Percentiles rank a stretch among this genome's conserved stretches.
Evolutionary conservation across 305 asterid species (phyloP).

Genomic region (Solanum hybrid): DNA sequence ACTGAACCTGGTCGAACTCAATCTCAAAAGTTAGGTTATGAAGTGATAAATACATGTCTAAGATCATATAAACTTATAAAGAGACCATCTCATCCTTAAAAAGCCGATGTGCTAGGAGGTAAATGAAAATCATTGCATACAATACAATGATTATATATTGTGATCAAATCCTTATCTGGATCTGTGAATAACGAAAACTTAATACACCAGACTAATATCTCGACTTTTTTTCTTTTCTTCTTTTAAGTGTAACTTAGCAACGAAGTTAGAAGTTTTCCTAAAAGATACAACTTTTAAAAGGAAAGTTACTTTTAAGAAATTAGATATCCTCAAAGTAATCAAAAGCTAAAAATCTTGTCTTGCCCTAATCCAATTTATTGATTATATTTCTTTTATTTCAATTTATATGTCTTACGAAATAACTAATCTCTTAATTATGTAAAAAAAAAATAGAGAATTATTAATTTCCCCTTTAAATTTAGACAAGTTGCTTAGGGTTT

Average conservation of each 20-base stretch:
- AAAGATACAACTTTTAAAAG: not conserved
- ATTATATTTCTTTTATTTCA: not conserved
- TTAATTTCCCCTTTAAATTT: not conserved
- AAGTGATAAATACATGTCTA: not conserved
- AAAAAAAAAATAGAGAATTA: not conserved
- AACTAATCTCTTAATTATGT: not conserved
- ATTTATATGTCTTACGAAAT: not conserved
- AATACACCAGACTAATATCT: not conserved
- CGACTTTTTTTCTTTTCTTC: not conserved
- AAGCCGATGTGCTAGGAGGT: not conserved
- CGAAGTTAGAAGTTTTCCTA: not conserved
- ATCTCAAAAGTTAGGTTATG: not conserved
- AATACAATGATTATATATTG: not conserved
- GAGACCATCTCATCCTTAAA: not conserved
- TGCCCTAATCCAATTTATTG: not conserved
- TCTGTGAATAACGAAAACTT: not conserved
- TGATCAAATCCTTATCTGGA: fast-evolving
- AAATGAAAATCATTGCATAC: no score
- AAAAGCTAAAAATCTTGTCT: not conserved
- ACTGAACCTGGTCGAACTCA: not conserved
- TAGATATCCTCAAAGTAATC: not conserved
- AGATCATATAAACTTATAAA: not conserved
- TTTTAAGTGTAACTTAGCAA: not conserved
- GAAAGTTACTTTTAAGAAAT: not conserved
- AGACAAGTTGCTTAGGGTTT: not conserved